Conservation (phyloP, 1,284 basidiomycete species). For the Hypsizygus ulmarius region DNA sequence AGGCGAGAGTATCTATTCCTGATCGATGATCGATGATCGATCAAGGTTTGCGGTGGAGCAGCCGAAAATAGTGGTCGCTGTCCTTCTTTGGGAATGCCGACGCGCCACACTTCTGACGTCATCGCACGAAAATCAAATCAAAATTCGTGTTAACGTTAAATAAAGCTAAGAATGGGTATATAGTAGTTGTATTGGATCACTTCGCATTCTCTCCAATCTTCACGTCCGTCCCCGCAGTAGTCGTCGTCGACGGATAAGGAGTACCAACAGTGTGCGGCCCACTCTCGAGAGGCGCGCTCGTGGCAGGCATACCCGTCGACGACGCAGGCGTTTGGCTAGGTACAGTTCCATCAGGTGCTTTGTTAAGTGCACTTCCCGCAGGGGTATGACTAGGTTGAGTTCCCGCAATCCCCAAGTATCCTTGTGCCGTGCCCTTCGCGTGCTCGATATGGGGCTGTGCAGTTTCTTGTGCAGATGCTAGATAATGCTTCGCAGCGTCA, state of each 20-base stretch:
- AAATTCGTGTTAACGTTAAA: no score
- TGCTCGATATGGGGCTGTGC: slow-evolving; percentile 37
- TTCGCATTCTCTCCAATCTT: slow-evolving; percentile 14
- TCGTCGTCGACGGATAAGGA: slow-evolving; percentile 22
- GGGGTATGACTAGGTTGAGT: slow-evolving; percentile 22
- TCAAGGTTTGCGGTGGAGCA: background rate
- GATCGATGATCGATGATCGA: no score
- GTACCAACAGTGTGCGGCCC: slow-evolving; percentile 35
- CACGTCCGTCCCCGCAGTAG: slow-evolving; percentile 7
- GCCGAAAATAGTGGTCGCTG: no score
- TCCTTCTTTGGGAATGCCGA: no score
- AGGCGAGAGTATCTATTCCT: no score
- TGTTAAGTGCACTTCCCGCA: no score
- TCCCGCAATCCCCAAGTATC: slow-evolving; percentile 23
- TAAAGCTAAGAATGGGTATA: no score
- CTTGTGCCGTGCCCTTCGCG: slow-evolving; percentile 29
- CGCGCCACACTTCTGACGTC: no score
- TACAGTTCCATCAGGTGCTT: no score
- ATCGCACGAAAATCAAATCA: no score
- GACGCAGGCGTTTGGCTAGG: slow-evolving; percentile 19
- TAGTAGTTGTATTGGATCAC: no score
- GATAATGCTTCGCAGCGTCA: slow-evolving; percentile 39
- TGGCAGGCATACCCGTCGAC: slow-evolving; percentile 35
- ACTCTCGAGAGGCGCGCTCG: slow-evolving; percentile 42
- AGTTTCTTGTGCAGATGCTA: slow-evolving; percentile 39